phyloP scores from a whole-genome alignment of 192 early-diverging fungal species.

The Haplosporangium gracile region DNA sequence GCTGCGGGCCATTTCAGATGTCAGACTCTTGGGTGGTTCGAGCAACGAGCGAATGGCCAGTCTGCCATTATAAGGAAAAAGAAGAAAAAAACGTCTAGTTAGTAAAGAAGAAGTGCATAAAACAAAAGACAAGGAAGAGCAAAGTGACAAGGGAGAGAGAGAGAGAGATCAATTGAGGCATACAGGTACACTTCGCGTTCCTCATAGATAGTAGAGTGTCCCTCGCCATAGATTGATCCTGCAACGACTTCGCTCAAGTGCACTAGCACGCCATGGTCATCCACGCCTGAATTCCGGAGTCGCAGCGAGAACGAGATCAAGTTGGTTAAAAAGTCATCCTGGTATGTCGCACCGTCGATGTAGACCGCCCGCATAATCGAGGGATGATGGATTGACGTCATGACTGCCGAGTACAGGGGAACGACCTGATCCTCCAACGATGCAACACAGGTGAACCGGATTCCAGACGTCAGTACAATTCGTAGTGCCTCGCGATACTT shows the following conservation, averaged over 20 bases:
- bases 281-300: slow-evolving; percentile 88
- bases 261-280: slow-evolving; percentile 88
- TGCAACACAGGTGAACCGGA: slow-evolving; percentile 83
- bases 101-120: background rate
- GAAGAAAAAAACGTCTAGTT: background rate
- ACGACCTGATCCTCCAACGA: slow-evolving; percentile 98
- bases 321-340: slow-evolving; percentile 87
- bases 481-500: slow-evolving; percentile 80
- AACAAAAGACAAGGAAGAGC: background rate
- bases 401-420: slow-evolving; percentile 85
- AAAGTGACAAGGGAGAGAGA: background rate
- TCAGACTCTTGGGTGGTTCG: slow-evolving; percentile 38
- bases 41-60: slow-evolving; percentile 52
- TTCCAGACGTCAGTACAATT: slow-evolving; percentile 74
- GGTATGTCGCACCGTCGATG: slow-evolving; percentile 87
- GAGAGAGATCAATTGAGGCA: background rate
- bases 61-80: slow-evolving; percentile 28
- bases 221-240: slow-evolving; percentile 90
- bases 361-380: slow-evolving; percentile 93
- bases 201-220: slow-evolving; percentile 95
- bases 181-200: slow-evolving; percentile 87
- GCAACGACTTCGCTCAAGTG: slow-evolving; percentile 89
- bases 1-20: slow-evolving; percentile 22
- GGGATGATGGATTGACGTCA: slow-evolving; percentile 77
- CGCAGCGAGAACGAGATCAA: slow-evolving; percentile 90